These are phyloP conservation scores for Hymenoscyphus infarciens DNA, from an alignment of 2,329 filamentous ascomycete genomes.

Conservation along the genomic window DNA sequence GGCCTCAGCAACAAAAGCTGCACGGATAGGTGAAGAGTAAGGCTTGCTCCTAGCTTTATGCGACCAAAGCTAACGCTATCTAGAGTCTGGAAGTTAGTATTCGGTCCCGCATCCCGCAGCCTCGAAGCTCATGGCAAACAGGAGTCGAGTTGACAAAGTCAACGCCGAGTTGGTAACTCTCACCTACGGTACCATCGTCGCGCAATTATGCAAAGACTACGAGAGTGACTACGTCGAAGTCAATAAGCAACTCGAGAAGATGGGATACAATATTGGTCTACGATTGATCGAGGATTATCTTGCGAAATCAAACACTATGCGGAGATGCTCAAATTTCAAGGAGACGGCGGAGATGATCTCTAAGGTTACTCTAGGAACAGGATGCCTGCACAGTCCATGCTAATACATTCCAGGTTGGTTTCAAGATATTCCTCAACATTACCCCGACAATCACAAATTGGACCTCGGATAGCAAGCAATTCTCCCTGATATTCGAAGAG, in stretches of 20 bases:
- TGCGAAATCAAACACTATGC: constrained; percentile 87
- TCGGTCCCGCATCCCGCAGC: constrained; percentile 6
- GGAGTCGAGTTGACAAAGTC: constrained; percentile 94
- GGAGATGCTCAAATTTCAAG: constrained; percentile 85
- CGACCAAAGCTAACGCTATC: constrained; percentile 25
- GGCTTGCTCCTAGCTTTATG: constrained; percentile 28
- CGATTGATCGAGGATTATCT: constrained; percentile 96
- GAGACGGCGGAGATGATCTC: constrained; percentile 97
- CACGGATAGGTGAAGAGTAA: constrained; percentile 72
- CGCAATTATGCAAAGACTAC: constrained; percentile 94
- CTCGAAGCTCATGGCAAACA: constrained; percentile 42
- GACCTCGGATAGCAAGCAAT: constrained; percentile 94
- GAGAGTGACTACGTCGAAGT: constrained; percentile 92
- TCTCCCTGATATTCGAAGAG: constrained; percentile 93
- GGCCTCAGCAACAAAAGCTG: constrained; percentile 59
- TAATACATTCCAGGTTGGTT: constrained; percentile 66
- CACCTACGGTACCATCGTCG: constrained; percentile 96
- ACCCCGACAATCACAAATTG: constrained; percentile 92
- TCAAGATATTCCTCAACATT: constrained; percentile 98
- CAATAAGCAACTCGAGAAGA: constrained; percentile 96
- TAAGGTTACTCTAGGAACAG: constrained; percentile 53
- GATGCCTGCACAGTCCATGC: too few species aligned
- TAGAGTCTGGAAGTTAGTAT: constrained; percentile 39
- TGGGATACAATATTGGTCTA: constrained; percentile 98
- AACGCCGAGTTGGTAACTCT: constrained; percentile 96